Evolutionary conservation across 1,284 basidiomycete genomes (phyloP).

Genomic region (Tetrapyrgos nigripes): DNA sequence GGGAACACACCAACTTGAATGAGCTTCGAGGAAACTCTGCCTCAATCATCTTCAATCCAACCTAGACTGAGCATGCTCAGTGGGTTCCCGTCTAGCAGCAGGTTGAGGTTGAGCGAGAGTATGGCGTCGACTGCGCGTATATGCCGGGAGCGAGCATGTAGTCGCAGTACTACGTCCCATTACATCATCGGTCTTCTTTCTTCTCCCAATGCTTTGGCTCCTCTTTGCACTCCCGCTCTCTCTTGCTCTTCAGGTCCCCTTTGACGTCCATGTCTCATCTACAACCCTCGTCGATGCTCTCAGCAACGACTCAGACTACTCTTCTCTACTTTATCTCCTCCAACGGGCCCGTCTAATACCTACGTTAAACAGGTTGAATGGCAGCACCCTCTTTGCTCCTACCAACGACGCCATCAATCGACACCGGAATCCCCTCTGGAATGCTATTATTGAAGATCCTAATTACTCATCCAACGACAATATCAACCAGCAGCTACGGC

Average conservation of each 20-base stretch:
- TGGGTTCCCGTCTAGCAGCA: too few relatives aligned
- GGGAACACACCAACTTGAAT: too few relatives aligned
- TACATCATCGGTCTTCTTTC: too few relatives aligned
- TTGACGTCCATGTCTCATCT: slow-evolving; percentile 35
- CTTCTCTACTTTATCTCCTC: slow-evolving; percentile 80
- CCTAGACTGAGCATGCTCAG: too few relatives aligned
- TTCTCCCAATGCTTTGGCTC: too few relatives aligned
- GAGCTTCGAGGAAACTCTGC: too few relatives aligned
- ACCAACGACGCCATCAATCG: slow-evolving; percentile 88
- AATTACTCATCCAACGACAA: slow-evolving; percentile 68
- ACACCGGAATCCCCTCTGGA: slow-evolving; percentile 59
- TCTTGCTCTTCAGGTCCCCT: slow-evolving; percentile 10
- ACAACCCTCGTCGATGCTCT: slow-evolving; percentile 84
- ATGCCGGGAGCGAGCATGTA: too few relatives aligned
- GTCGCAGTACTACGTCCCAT: too few relatives aligned
- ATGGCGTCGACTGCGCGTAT: too few relatives aligned
- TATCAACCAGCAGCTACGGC: slow-evolving; percentile 82
- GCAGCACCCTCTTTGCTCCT: slow-evolving; percentile 91
- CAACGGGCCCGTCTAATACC: slow-evolving; percentile 91
- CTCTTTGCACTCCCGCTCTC: slow-evolving; percentile 16
- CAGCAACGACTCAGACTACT: slow-evolving; percentile 78
- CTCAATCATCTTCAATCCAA: too few relatives aligned
- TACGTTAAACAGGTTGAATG: slow-evolving; percentile 86
- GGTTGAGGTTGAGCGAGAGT: too few relatives aligned
- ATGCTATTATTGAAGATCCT: slow-evolving; percentile 46